Evolutionary conservation across 495 filamentous ascomycete species (phyloP).

Genomic region (Aspergillus cavernicola): DNA sequence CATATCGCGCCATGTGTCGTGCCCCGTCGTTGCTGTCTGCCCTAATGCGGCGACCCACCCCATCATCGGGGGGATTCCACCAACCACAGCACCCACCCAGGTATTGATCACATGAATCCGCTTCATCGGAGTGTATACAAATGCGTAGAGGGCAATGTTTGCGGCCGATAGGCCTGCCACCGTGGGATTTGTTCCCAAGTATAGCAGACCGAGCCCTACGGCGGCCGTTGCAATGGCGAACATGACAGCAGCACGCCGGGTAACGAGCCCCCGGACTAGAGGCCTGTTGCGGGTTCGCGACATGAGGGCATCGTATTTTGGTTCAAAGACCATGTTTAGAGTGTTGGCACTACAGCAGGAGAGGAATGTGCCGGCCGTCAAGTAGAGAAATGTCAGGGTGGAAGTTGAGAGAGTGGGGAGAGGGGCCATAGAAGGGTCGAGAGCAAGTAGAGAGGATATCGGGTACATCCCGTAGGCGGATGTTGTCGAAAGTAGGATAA

Average conservation of each 20-base stretch:
- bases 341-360: slow-evolving; percentile 85
- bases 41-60: slow-evolving; percentile 94
- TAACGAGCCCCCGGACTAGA: slow-evolving; percentile 78
- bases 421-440: slow-evolving; percentile 60
- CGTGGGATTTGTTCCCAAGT: slow-evolving; percentile 90
- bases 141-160: slow-evolving; percentile 88
- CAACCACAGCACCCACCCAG: slow-evolving; percentile 90
- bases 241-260: slow-evolving; percentile 65
- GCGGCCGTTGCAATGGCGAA: slow-evolving; percentile 73
- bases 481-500: slow-evolving; percentile 88
- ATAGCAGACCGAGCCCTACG: slow-evolving; percentile 65
- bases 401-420: slow-evolving; percentile 84
- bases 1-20: slow-evolving; percentile 71
- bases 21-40: slow-evolving; percentile 71
- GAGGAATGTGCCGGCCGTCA: slow-evolving; percentile 84
- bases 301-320: slow-evolving; percentile 87
- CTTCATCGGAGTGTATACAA: slow-evolving; percentile 89
- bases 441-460: slow-evolving; percentile 52
- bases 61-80: slow-evolving; percentile 94
- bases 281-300: slow-evolving; percentile 84
- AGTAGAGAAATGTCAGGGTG: slow-evolving; percentile 85
- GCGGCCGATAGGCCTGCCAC: slow-evolving; percentile 77
- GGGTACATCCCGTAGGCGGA: slow-evolving; percentile 92
- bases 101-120: slow-evolving; percentile 84
- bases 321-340: slow-evolving; percentile 96